Conservation (phyloP, 2,329 filamentous ascomycete species). For the Cytospora piceae region DNA sequence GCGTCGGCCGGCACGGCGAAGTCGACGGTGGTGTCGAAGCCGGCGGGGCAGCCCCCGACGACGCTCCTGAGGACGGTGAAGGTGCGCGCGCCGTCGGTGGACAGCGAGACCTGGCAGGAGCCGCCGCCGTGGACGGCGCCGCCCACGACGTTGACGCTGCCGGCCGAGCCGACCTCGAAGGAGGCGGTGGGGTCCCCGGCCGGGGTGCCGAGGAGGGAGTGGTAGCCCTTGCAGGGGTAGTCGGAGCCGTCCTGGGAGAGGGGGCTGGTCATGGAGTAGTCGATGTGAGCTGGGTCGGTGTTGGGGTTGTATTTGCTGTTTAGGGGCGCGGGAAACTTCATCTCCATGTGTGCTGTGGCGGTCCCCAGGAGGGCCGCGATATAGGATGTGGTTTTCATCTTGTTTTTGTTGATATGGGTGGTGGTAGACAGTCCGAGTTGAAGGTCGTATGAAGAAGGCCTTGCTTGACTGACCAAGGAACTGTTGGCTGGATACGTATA, state of each 20-base stretch:
- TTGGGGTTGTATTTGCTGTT: conserved; percentile 57
- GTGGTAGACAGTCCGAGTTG: too few relatives aligned
- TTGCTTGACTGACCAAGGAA: too few relatives aligned
- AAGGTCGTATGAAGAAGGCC: too few relatives aligned
- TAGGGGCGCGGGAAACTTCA: conserved; percentile 56
- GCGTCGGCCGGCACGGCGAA: conserved; percentile 70
- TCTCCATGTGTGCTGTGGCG: conserved; percentile 60
- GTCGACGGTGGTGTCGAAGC: conserved; percentile 55
- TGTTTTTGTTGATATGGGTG: neutral
- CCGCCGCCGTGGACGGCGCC: conserved; percentile 69
- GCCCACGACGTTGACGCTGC: conserved; percentile 67
- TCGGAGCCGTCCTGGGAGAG: conserved; percentile 63
- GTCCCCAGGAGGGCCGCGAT: conserved; percentile 48
- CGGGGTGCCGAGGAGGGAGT: conserved; percentile 51
- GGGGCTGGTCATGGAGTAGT: conserved; percentile 75
- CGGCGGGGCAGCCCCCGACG: conserved; percentile 57
- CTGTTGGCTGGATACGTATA: too few relatives aligned
- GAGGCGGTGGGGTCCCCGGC: conserved; percentile 59
- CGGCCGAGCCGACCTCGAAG: conserved; percentile 62
- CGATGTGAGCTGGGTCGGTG: conserved; percentile 51
- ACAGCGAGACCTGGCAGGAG: conserved; percentile 76
- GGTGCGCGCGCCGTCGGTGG: conserved; percentile 70
- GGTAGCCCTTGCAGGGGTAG: conserved; percentile 76
- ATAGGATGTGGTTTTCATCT: conserved; percentile 37
- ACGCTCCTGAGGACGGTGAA: conserved; percentile 70